Evolutionary conservation across 2,329 filamentous ascomycete species (phyloP), one percentile per base, ranked within the genome.

Genomic region (Monosporascus ibericus): DNA sequence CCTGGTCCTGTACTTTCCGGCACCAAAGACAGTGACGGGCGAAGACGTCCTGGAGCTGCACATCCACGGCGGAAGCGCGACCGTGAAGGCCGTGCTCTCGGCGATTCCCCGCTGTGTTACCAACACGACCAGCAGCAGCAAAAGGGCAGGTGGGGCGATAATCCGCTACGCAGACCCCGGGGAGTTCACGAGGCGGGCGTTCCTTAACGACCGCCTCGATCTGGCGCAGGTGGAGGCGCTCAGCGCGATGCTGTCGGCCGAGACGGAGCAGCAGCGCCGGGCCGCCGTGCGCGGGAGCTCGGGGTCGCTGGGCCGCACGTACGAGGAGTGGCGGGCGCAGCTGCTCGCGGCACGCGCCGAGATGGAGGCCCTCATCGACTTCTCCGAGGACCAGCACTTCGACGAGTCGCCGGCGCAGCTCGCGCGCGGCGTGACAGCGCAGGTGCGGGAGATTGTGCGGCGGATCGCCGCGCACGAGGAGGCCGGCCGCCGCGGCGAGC

Each of bases 371-470:
- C 73, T 99, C 60, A 97, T 99, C 56, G 94, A 99, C 70, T 99
- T 99, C 67, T 88, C 90, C 1, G 94, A 99, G 68, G 94, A 97
- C 64, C 92, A 99, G 70, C 89, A 97, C 72, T 95, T 99, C 64
- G 92, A 97, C 60, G 91, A 96, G 69, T 86, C 89, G 3, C 88
- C 90, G 1, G 72, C 78, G 0, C 80, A 88, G 51, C 76, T 97
- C 22, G 78, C 95, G 44, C 68, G 65, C 1, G 90, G 85, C 48
- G 88, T 96, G 30, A 79, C 83, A 1, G 60, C 59, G 0, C 84
- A 91, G 63, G 81, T 95, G 2, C 65, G 68, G 1, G 68, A 64
- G 1, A 80, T 97, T 52, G 73, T 84, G 51, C 65, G 68, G 30
- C 78, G 85, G 52, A 85, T 97, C 54, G 72, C 75, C 15, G 68